Conservation (phyloP, 1,284 basidiomycete species). For the Ceratobasidium sp. region DNA sequence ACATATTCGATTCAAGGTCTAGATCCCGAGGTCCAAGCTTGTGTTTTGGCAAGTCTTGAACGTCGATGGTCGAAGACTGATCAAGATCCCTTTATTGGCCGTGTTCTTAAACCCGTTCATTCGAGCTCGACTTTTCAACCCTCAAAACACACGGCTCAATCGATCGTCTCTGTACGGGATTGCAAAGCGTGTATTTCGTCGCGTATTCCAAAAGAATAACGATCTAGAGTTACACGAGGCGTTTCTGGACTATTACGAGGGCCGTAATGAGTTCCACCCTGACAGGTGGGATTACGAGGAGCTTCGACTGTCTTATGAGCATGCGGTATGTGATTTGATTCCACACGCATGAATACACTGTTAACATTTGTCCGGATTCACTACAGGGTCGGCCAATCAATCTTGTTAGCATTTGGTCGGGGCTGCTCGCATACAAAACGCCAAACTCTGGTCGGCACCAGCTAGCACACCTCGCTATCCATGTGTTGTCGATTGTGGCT, state of each 20-base stretch:
- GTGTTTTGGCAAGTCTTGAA: constrained; percentile 52
- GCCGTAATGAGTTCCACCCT: constrained; percentile 12
- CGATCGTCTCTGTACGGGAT: neutral
- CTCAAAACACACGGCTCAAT: neutral
- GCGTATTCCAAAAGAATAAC: neutral
- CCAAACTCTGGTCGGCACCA: constrained; percentile 40
- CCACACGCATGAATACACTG: too few relatives aligned
- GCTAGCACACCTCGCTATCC: constrained; percentile 45
- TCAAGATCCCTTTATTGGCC: constrained; percentile 55
- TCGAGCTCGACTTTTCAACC: constrained; percentile 26
- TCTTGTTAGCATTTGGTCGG: neutral
- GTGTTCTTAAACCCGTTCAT: constrained; percentile 52
- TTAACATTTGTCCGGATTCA: neutral
- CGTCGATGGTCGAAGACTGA: constrained; percentile 54
- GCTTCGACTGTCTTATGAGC: neutral
- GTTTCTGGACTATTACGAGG: neutral
- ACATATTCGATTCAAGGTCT: neutral
- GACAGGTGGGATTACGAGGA: constrained; percentile 18
- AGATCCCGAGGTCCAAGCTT: constrained; percentile 36
- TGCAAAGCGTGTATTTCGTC: constrained; percentile 9
- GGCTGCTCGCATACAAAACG: neutral
- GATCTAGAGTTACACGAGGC: constrained; percentile 7
- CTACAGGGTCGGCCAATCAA: constrained; percentile 3
- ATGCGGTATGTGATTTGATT: neutral
- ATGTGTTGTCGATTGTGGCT: constrained; percentile 44